phyloP scores from a whole-genome alignment of 1,139 yeast species.

The Lodderomyces oxycetoniae region DNA sequence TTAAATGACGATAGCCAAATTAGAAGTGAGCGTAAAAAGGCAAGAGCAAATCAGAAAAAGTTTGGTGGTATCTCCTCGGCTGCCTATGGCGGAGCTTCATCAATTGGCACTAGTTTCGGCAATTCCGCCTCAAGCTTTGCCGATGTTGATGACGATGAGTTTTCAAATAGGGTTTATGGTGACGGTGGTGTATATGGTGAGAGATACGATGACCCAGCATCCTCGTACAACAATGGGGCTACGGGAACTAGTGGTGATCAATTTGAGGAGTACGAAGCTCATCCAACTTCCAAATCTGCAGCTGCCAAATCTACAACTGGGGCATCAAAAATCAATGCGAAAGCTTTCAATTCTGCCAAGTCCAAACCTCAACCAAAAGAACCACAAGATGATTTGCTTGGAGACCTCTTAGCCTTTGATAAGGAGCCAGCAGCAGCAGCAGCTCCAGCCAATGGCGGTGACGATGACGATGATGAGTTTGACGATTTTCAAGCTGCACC shows the following conservation, averaged over 20 bases:
- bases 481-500: constrained; percentile 91
- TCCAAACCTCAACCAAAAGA: constrained; percentile 14
- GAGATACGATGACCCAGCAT: constrained; percentile 55
- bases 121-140: constrained; percentile 5
- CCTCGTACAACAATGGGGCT: constrained; percentile 37
- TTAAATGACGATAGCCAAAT: constrained; percentile 73
- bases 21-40: constrained; percentile 82
- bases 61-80: constrained; percentile 64
- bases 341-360: constrained; percentile 13
- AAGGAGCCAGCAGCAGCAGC: constrained; percentile 18
- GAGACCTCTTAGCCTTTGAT: constrained; percentile 55
- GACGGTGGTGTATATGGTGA: constrained; percentile 80
- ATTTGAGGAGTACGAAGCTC: constrained; percentile 70
- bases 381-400: constrained; percentile 39
- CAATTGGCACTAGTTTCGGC: constrained; percentile 29
- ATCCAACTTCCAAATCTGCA: constrained; percentile 19
- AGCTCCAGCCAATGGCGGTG: constrained; percentile 15
- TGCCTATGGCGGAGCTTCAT: constrained; percentile 48
- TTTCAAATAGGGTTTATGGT: constrained; percentile 60
- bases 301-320: constrained; percentile 39
- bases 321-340: constrained; percentile 40
- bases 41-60: constrained; percentile 78
- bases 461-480: constrained; percentile 82
- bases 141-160: constrained; percentile 40
- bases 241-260: constrained; percentile 41